phyloP scores from a whole-genome alignment of 306 rosid genomes.

The Acacia melanoxylon region DNA sequence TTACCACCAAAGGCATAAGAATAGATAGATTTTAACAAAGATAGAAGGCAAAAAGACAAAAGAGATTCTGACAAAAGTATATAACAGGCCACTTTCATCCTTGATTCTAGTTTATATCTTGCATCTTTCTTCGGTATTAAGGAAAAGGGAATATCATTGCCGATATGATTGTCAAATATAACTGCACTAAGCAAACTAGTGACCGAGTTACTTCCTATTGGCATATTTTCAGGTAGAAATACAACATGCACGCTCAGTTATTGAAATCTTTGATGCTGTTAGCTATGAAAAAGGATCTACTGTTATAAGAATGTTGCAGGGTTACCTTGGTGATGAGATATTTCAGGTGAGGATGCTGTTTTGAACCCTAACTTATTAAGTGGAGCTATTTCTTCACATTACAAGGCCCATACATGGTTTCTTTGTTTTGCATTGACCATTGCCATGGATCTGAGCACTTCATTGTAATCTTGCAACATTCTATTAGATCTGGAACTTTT shows the following conservation, averaged over 20 bases:
- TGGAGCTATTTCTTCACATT: constrained; percentile 5
- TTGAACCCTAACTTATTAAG: neutral
- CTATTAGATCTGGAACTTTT: neutral
- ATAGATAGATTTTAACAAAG: neutral
- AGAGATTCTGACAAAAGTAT: neutral
- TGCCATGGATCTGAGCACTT: neutral
- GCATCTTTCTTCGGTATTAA: neutral
- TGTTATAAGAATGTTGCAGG: constrained; percentile 61
- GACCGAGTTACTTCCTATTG: constrained; percentile 1
- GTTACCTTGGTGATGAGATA: constrained; percentile 52
- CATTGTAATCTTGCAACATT: neutral
- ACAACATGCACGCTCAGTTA: constrained; percentile 52
- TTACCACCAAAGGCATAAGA: neutral
- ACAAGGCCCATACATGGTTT: neutral
- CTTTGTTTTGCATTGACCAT: neutral
- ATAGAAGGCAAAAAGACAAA: neutral
- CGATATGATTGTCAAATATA: neutral
- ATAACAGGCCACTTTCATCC: neutral
- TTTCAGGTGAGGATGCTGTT: constrained; percentile 47
- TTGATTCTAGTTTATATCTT: neutral
- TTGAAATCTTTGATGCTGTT: constrained; percentile 55
- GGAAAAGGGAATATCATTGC: neutral
- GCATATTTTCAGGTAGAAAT: constrained; percentile 54
- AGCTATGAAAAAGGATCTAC: constrained; percentile 65
- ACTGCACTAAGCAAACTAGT: constrained; percentile 3